Conservation (phyloP, 2,329 filamentous ascomycete species). For the Rugonectria rugulosa region DNA sequence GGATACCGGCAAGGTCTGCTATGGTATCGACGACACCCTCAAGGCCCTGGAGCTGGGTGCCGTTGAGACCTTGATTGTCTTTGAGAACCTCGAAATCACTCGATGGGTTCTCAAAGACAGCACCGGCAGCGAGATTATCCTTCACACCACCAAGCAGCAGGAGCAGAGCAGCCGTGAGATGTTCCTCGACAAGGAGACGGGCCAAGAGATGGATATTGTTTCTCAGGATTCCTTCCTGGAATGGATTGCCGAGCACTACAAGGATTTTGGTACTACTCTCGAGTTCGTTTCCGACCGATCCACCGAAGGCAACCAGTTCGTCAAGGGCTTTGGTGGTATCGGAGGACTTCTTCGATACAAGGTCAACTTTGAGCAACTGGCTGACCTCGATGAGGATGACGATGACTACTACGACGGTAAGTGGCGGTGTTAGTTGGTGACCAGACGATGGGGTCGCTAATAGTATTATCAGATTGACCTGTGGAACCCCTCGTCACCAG, state of each 20-base stretch:
- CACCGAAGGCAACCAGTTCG: slow-evolving; percentile 98
- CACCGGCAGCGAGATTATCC: slow-evolving; percentile 72
- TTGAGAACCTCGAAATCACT: slow-evolving; percentile 94
- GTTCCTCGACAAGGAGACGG: slow-evolving; percentile 95
- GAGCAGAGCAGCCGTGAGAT: slow-evolving; percentile 77
- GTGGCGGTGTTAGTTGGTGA: slow-evolving; percentile 15
- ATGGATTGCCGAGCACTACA: slow-evolving; percentile 98
- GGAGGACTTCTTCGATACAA: slow-evolving; percentile 98
- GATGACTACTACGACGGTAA: slow-evolving; percentile 87
- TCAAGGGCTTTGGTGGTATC: slow-evolving; percentile 99
- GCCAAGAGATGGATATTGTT: slow-evolving; percentile 95
- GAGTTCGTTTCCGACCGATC: slow-evolving; percentile 98
- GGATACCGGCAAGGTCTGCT: slow-evolving; percentile 96
- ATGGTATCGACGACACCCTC: slow-evolving; percentile 96
- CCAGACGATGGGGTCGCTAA: slow-evolving; percentile 15
- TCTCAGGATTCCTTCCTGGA: slow-evolving; percentile 94
- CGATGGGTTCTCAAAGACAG: slow-evolving; percentile 89
- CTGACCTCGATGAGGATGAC: slow-evolving; percentile 91
- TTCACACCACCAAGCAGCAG: slow-evolving; percentile 85
- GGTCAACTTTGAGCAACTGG: slow-evolving; percentile 99
- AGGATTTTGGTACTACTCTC: slow-evolving; percentile 92
- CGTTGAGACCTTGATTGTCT: slow-evolving; percentile 93
- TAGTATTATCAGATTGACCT: slow-evolving; percentile 75
- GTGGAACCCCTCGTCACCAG: slow-evolving; percentile 83
- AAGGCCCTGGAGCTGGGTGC: slow-evolving; percentile 97